Conservation (phyloP, 495 filamentous ascomycete species). For the Haplographium delicatum region DNA sequence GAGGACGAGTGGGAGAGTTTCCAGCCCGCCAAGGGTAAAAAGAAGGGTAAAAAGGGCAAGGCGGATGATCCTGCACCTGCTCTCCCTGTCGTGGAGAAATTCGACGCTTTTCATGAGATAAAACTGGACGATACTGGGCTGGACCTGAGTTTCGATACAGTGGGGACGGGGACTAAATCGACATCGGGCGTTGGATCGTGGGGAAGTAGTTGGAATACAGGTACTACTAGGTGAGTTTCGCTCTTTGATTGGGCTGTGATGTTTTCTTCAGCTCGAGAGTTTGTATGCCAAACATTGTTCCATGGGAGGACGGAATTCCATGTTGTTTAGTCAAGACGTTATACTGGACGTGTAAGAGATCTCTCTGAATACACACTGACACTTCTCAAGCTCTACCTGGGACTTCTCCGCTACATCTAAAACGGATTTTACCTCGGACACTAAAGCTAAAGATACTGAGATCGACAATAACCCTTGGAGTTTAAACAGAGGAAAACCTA, state of each 20-base stretch:
- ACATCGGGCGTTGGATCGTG: conserved; percentile 30
- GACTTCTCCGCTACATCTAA: conserved; percentile 29
- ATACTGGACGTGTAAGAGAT: too few species aligned
- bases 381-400: conserved; percentile 13
- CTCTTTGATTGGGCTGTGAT: too few species aligned
- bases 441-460: conserved; percentile 21
- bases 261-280: too few species aligned
- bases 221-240: conserved; percentile 20
- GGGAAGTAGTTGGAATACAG: conserved; percentile 34
- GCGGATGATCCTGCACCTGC: conserved; percentile 22
- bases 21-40: conserved; percentile 32
- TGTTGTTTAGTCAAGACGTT: too few species aligned
- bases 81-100: conserved; percentile 15
- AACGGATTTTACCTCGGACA: conserved; percentile 11
- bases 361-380: too few species aligned
- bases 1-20: conserved; percentile 30
- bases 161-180: conserved; percentile 18
- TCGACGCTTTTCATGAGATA: conserved; percentile 43
- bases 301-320: too few species aligned
- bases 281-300: too few species aligned
- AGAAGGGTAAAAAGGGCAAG: conserved; percentile 37
- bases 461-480: conserved; percentile 36
- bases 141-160: conserved; percentile 31
- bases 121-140: conserved; percentile 40
- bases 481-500: conserved; percentile 34